Evolutionary conservation across 179 eudicot species (phyloP).

Genomic region (Spinacia oleracea): DNA sequence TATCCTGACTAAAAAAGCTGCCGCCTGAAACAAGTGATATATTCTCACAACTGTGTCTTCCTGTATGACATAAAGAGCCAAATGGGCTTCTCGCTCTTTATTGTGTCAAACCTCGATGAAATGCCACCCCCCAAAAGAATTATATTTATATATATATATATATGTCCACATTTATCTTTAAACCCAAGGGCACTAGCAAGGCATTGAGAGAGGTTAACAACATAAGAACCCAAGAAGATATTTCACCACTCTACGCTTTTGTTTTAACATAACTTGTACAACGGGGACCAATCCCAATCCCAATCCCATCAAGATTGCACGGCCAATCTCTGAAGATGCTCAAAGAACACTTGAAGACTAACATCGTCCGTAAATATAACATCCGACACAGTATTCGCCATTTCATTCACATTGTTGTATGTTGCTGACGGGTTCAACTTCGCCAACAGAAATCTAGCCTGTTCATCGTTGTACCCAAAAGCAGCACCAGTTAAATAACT

Average conservation of each 20-base stretch:
- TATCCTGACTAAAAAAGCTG: slow-evolving; percentile 26
- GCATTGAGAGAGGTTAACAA: slow-evolving; percentile 9
- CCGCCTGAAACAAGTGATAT: slow-evolving; percentile 19
- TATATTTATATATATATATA: too few species aligned
- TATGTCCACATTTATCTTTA: slow-evolving; percentile 15
- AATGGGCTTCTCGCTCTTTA: slow-evolving; percentile 18
- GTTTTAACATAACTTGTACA: slow-evolving; percentile 31
- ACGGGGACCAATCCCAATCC: not conserved
- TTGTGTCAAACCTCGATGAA: slow-evolving; percentile 3
- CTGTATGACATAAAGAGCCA: slow-evolving; percentile 32
- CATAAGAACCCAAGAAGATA: slow-evolving; percentile 7
- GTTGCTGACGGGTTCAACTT: slow-evolving; percentile 96
- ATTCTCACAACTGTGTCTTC: slow-evolving; percentile 14
- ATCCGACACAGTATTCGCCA: slow-evolving; percentile 73
- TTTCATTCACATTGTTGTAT: slow-evolving; percentile 71
- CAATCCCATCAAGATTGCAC: slow-evolving; percentile 64
- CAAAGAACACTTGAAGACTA: slow-evolving; percentile 89
- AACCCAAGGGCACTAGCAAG: slow-evolving; percentile 23
- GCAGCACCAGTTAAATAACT: not conserved
- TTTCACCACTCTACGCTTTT: slow-evolving; percentile 9
- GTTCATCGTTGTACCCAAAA: slow-evolving; percentile 27
- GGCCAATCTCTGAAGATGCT: slow-evolving; percentile 96
- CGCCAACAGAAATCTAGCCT: slow-evolving; percentile 96
- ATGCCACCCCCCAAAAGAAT: slow-evolving; percentile 34
- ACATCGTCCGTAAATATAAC: slow-evolving; percentile 96